These are phyloP conservation scores for Agrostemma githago DNA, from an alignment of 148 eudicot genomes.

Conservation along the genomic window DNA sequence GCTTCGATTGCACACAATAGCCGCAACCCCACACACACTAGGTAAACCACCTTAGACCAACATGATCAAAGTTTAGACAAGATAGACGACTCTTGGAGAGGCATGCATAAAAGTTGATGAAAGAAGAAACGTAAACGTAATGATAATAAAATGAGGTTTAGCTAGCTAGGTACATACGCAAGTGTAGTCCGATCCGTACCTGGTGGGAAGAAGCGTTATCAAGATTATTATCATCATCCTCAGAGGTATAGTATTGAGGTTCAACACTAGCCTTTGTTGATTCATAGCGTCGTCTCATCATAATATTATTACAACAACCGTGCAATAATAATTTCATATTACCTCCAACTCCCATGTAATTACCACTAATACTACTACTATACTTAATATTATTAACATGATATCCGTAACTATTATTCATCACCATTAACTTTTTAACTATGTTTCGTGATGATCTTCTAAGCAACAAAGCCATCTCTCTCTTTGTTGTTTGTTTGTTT, in stretches of 20 bases:
- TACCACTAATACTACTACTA: neutral
- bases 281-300: conserved; percentile 24
- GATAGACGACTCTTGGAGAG: no score
- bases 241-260: conserved; percentile 23
- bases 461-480: conserved; percentile 29
- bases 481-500: neutral
- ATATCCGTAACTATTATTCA: neutral
- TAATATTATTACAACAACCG: conserved; percentile 2
- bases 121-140: neutral
- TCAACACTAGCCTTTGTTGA: conserved; percentile 33
- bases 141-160: neutral
- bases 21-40: no score
- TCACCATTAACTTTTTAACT: conserved; percentile 1
- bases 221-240: conserved; percentile 25
- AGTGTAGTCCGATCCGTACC: conserved; percentile 20
- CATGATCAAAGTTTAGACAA: no score
- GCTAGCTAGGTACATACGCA: no score
- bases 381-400: neutral
- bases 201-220: conserved; percentile 23
- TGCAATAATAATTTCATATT: conserved; percentile 1
- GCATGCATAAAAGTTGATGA: neutral
- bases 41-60: no score
- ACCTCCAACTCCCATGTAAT: neutral
- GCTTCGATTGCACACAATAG: no score
- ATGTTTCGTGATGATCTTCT: conserved; percentile 32